Conservation (phyloP, 2,329 filamentous ascomycete species). For the Diplodia mutila region DNA sequence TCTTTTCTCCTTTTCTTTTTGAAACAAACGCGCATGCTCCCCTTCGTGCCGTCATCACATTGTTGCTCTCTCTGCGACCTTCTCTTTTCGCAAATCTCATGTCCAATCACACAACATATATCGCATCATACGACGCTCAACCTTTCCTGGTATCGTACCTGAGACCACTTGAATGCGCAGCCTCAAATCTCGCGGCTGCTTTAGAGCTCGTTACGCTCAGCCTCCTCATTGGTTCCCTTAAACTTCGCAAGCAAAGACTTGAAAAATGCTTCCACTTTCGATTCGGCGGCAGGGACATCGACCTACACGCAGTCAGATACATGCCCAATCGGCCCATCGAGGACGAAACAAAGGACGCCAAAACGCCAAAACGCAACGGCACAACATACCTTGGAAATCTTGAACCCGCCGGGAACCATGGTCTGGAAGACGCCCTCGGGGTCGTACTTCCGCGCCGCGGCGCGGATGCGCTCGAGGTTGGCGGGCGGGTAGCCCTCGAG, state of each 20-base stretch:
- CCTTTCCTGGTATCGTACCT: background rate
- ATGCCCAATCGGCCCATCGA: background rate
- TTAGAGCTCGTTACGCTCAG: background rate
- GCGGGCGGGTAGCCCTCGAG: constrained; percentile 32
- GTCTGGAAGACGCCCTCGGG: constrained; percentile 34
- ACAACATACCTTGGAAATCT: constrained; percentile 32
- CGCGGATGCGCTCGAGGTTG: constrained; percentile 27
- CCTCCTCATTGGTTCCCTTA: background rate
- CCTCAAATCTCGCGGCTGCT: background rate
- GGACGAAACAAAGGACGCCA: too few species aligned
- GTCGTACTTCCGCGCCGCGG: constrained; percentile 28
- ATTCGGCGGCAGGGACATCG: background rate
- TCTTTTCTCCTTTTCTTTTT: too few species aligned
- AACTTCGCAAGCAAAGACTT: background rate
- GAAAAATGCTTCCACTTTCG: background rate
- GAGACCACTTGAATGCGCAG: rapidly evolving
- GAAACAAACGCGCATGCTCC: too few species aligned
- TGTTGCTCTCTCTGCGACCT: too few species aligned
- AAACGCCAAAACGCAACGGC: background rate
- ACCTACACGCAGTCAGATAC: background rate
- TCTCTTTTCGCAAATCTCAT: too few species aligned
- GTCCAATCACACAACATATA: too few species aligned
- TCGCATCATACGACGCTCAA: background rate
- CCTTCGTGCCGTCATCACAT: too few species aligned
- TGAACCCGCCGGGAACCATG: constrained; percentile 36